Evolutionary conservation across 306 rosid species (phyloP), one percentile per base, ranked within the genome.

Genomic region (Amphicarpaea edgeworthii): DNA sequence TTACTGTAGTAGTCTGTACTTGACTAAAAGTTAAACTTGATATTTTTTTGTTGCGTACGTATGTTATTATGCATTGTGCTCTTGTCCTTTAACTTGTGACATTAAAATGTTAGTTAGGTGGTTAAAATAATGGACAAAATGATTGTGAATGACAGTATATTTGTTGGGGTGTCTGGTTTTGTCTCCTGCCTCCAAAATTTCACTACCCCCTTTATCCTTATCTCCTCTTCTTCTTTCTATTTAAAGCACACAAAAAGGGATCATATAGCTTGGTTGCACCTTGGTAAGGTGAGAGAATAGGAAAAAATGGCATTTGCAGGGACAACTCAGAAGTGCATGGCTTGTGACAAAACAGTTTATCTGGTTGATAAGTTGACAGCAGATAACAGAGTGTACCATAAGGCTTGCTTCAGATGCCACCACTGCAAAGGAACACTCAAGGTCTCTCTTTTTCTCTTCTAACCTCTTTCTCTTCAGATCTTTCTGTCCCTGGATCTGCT

Each of bases 301-400:
- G 58, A 16, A 69, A 68, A 7, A 4, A 88, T 90, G 97, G 97
- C 97, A 59, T 92, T 92, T 87, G 92, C 96, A 84, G 97, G 97
- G 69, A 92, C 97, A 80, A 92, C 96, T 75, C 97, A 92, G 88
- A 92, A 92, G 55, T 92, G 97, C 76, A 92, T 90, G 96, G 97
- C 97, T 34, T 92, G 97, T 79, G 97, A 90, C 73, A 92, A 90
- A 78, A 92, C 97, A 0, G 96, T 92, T 8, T 92, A 92, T 83
- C 90, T 92, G 40, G 97, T 92, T 45, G 96, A 92, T 62, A 90
- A 90, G 89, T 79, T 92, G 57, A 92, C 97, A n/a, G 96, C 97
- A 0, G 97, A 92, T 63, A 92, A 90, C 50, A 86, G 97, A 30
- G 78, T 90, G 75, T 92, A 72, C 86, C 97, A 92, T 86, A 92